These are phyloP conservation scores for Tylopilus plumbeoviolaceoides DNA, from an alignment of 768 basidiomycete genomes.

Conservation along the genomic window DNA sequence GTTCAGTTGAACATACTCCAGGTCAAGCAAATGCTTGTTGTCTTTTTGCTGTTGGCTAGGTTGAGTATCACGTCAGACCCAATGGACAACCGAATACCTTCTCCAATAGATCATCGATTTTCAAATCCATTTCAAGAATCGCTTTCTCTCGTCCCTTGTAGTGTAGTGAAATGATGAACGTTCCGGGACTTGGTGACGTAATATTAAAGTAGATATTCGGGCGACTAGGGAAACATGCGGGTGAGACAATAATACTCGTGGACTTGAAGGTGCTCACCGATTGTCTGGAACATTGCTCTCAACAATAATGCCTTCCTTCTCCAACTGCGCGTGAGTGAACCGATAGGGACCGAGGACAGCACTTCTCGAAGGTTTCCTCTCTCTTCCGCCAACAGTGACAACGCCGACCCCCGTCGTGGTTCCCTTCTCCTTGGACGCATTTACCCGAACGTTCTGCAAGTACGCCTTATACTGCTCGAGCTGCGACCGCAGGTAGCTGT, in stretches of 20 bases:
- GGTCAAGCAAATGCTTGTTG: constrained; percentile 91
- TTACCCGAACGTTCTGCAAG: constrained; percentile 92
- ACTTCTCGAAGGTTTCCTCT: constrained; percentile 86
- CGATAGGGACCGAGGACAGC: constrained; percentile 92
- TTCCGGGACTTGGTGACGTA: constrained; percentile 94
- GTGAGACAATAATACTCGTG: neutral
- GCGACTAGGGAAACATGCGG: constrained; percentile 49
- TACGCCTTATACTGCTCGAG: constrained; percentile 99
- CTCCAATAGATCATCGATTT: constrained; percentile 96
- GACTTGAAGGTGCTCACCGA: constrained; percentile 48
- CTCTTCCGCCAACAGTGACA: constrained; percentile 93
- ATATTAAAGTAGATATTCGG: constrained; percentile 99
- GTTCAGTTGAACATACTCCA: constrained; percentile 97
- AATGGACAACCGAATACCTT: constrained; percentile 55
- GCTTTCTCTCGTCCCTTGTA: constrained; percentile 99
- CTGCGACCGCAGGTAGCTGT: constrained; percentile 93
- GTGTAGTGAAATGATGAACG: constrained; percentile 97
- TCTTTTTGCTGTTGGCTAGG: constrained; percentile 82
- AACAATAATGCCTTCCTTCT: constrained; percentile 99
- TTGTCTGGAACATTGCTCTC: constrained; percentile 99
- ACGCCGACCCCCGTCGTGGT: constrained; percentile 88
- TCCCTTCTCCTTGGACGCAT: constrained; percentile 85
- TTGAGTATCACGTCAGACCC: constrained; percentile 14
- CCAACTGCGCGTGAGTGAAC: constrained; percentile 96
- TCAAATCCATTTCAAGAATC: constrained; percentile 98